Evolutionary conservation across 345 rosid genomes (phyloP).

Genomic region (Nephelium lappaceum): DNA sequence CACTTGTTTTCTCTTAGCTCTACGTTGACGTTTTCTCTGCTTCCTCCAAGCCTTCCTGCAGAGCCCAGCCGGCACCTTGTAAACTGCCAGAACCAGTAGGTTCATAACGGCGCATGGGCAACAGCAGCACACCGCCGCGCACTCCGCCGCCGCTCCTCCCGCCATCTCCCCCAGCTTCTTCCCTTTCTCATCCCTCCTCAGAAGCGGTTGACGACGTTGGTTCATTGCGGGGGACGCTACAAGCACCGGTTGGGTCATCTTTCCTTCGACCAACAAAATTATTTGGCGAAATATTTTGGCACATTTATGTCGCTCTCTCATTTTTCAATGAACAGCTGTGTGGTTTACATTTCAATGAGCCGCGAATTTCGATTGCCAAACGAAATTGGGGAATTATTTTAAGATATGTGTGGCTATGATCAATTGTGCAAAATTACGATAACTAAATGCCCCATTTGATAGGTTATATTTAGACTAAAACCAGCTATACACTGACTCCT

Average conservation of each 20-base stretch:
- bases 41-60: conserved; percentile 55
- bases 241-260: conserved; percentile 39
- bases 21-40: conserved; percentile 36
- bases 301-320: neutral
- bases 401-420: no score
- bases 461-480: no score
- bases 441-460: no score
- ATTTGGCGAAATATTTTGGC: neutral
- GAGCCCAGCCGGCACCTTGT: conserved; percentile 63
- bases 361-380: neutral
- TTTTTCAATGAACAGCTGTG: neutral
- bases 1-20: conserved; percentile 28
- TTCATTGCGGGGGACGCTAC: conserved; percentile 26
- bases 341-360: neutral
- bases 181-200: conserved; percentile 25
- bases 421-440: no score
- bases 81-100: conserved; percentile 56
- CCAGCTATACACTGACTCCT: no score
- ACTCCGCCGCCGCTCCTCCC: conserved; percentile 73
- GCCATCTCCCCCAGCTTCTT: conserved; percentile 53
- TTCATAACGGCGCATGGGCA: conserved; percentile 65
- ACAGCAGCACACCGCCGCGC: conserved; percentile 74
- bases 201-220: conserved; percentile 13
- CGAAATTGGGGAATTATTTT: no score
- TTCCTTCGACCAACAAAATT: no score